These are phyloP conservation scores for Hymenoscyphus fructigenus DNA, from an alignment of 2,329 filamentous ascomycete species.

Conservation along the genomic window DNA sequence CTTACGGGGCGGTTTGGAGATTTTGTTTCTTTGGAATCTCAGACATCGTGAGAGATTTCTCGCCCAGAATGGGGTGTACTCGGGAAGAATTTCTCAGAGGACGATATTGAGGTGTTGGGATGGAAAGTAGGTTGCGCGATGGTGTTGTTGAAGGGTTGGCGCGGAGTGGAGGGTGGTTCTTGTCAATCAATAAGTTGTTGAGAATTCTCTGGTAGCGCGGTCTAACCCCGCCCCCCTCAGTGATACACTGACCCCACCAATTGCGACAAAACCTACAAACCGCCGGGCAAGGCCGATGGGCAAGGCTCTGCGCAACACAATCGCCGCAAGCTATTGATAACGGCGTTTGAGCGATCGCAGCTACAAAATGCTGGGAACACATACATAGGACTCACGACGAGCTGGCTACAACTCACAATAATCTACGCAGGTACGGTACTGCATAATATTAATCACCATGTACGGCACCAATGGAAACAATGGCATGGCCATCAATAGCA, in stretches of 20 bases:
- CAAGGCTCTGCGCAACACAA: background rate
- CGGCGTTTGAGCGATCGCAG: background rate
- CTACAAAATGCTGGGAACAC: background rate
- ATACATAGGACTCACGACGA: slow-evolving; percentile 9
- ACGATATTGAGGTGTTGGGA: slow-evolving; percentile 5
- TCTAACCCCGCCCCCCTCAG: background rate
- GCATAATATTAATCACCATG: background rate
- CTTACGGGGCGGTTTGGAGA: slow-evolving; percentile 63
- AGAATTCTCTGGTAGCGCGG: slow-evolving; percentile 14
- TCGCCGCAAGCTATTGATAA: background rate
- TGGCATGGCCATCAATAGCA: slow-evolving; percentile 27
- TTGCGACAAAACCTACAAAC: background rate
- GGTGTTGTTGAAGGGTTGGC: slow-evolving; percentile 5
- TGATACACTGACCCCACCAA: background rate
- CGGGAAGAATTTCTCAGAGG: slow-evolving; percentile 3
- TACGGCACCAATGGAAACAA: slow-evolving; percentile 17
- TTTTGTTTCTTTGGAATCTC: slow-evolving; percentile 61
- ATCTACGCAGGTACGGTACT: background rate
- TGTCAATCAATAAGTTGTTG: slow-evolving; percentile 16
- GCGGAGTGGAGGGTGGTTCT: background rate
- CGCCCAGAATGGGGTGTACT: slow-evolving; percentile 4
- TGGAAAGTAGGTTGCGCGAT: slow-evolving; percentile 7
- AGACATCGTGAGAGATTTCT: slow-evolving; percentile 50
- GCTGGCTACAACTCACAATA: slow-evolving; percentile 15
- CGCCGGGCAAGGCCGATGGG: background rate